Percentiles rank a stretch among this genome's conserved stretches.
phyloP scores from a whole-genome alignment of 1,139 yeast species.

The Geotrichum reessii region DNA sequence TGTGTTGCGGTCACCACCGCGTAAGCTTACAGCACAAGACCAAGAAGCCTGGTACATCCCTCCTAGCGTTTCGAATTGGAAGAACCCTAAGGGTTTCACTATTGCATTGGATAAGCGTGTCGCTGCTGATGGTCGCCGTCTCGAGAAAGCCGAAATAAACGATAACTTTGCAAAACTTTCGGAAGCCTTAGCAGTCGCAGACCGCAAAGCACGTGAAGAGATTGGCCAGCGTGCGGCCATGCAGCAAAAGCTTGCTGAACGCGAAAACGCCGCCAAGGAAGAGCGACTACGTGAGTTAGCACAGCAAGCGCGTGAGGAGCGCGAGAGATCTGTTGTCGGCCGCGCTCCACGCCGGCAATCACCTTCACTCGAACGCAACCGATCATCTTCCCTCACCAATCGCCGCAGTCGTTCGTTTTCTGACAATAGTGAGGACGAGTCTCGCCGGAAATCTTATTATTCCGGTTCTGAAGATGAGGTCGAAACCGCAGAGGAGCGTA shows the following conservation, averaged over 20 bases:
- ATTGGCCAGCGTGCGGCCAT: slow-evolving; percentile 55
- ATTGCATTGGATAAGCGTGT: slow-evolving; percentile 75
- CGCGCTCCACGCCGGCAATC: slow-evolving; percentile 2
- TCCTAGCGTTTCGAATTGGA: slow-evolving; percentile 92
- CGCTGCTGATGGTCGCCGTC: slow-evolving; percentile 50
- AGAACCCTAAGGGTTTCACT: slow-evolving; percentile 86
- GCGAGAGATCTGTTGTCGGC: slow-evolving; percentile 18
- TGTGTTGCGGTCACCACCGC: slow-evolving; percentile 44
- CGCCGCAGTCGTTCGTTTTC: slow-evolving; percentile 2
- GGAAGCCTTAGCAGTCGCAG: slow-evolving; percentile 71
- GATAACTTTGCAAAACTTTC: slow-evolving; percentile 60
- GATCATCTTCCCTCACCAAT: background rate
- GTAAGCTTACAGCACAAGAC: slow-evolving; percentile 66
- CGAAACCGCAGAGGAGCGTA: slow-evolving; percentile 28
- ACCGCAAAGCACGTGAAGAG: slow-evolving; percentile 64
- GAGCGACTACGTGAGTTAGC: slow-evolving; percentile 54
- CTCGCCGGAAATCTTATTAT: background rate
- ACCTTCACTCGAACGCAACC: slow-evolving; percentile 4
- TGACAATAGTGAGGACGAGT: background rate
- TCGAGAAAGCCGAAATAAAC: slow-evolving; percentile 43
- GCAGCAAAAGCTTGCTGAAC: slow-evolving; percentile 49
- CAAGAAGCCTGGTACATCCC: slow-evolving; percentile 84
- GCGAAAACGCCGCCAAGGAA: slow-evolving; percentile 57
- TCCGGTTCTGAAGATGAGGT: slow-evolving; percentile 8
- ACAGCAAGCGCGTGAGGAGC: slow-evolving; percentile 46